Percentiles rank a stretch among this genome's conserved stretches.
Conservation (phyloP, 352 stramenopile species). For the Thraustochytrium striatum region DNA sequence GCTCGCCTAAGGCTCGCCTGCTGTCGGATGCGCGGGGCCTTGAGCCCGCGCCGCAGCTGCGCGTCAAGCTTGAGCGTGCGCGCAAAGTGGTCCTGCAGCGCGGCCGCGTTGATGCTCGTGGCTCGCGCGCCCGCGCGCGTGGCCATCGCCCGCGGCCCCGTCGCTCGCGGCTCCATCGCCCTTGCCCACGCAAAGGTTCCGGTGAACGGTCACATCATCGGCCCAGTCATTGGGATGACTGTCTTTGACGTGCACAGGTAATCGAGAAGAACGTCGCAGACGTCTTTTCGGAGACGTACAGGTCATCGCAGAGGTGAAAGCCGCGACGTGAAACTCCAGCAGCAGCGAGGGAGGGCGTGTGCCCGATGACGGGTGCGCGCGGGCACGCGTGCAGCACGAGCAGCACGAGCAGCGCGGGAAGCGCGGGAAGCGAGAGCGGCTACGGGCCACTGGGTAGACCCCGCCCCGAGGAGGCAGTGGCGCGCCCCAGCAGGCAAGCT, state of each 20-base stretch:
- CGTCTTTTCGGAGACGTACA: background rate
- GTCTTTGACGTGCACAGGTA: too few relatives aligned
- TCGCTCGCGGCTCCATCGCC: background rate
- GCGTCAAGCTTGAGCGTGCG: constrained; percentile 62
- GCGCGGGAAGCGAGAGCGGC: background rate
- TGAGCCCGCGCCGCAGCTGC: constrained; percentile 29
- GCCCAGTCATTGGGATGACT: background rate
- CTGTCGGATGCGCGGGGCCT: background rate
- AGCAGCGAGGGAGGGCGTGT: background rate
- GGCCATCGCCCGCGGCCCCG: too few relatives aligned
- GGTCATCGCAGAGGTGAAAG: background rate
- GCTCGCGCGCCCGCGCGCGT: background rate
- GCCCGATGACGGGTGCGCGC: background rate
- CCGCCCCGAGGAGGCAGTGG: too few relatives aligned
- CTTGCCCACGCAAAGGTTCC: background rate
- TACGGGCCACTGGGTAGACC: too few relatives aligned
- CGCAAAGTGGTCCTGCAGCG: constrained; percentile 65
- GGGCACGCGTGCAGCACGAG: background rate
- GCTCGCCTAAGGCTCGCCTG: background rate
- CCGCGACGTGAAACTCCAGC: background rate
- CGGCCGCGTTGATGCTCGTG: constrained; percentile 67
- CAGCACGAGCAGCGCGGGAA: background rate
- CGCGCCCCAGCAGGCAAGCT: too few relatives aligned
- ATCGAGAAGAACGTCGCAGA: too few relatives aligned
- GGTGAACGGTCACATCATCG: background rate